phyloP scores from a whole-genome alignment of 495 filamentous ascomycete species.

The Lophiostoma macrostomum region DNA sequence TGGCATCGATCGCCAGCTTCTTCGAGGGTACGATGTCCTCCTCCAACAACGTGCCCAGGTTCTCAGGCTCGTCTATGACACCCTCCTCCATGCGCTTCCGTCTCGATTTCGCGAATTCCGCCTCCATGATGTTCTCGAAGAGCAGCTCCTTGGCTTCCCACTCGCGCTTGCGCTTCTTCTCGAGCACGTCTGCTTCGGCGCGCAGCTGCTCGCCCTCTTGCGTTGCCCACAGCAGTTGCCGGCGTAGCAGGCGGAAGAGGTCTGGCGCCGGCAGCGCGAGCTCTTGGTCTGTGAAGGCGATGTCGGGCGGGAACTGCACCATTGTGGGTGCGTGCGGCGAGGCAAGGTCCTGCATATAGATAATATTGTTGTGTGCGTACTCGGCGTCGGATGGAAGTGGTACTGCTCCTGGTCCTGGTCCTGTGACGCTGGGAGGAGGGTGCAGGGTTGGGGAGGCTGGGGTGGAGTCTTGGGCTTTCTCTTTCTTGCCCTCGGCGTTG shows the following conservation, averaged over 20 bases:
- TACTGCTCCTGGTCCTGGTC: too few relatives aligned
- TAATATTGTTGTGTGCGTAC: slow-evolving; percentile 41
- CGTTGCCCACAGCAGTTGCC: slow-evolving; percentile 78
- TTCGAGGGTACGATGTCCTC: slow-evolving; percentile 26
- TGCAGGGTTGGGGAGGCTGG: slow-evolving; percentile 28
- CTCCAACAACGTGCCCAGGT: slow-evolving; percentile 27
- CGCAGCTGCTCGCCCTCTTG: slow-evolving; percentile 63
- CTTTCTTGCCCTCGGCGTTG: slow-evolving; percentile 14
- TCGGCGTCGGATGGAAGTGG: slow-evolving; percentile 20
- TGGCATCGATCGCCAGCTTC: slow-evolving; percentile 11
- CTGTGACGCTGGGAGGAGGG: slow-evolving; percentile 23
- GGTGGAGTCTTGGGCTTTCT: slow-evolving; percentile 21
- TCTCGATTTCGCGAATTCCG: slow-evolving; percentile 44
- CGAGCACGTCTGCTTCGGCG: slow-evolving; percentile 57
- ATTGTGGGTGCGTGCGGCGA: slow-evolving; percentile 43
- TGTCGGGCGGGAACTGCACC: slow-evolving; percentile 54
- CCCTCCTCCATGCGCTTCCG: slow-evolving; percentile 31
- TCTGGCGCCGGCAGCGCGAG: slow-evolving; percentile 63
- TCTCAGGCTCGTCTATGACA: slow-evolving; percentile 42
- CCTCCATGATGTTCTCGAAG: slow-evolving; percentile 59
- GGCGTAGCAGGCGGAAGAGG: slow-evolving; percentile 68
- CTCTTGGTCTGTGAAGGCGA: slow-evolving; percentile 71
- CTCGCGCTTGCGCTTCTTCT: slow-evolving; percentile 66
- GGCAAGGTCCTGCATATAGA: slow-evolving; percentile 38
- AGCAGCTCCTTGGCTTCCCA: slow-evolving; percentile 81